These are phyloP conservation scores for Exobasidium rhododendri DNA, from an alignment of 1,284 basidiomycete species.

Conservation along the genomic window DNA sequence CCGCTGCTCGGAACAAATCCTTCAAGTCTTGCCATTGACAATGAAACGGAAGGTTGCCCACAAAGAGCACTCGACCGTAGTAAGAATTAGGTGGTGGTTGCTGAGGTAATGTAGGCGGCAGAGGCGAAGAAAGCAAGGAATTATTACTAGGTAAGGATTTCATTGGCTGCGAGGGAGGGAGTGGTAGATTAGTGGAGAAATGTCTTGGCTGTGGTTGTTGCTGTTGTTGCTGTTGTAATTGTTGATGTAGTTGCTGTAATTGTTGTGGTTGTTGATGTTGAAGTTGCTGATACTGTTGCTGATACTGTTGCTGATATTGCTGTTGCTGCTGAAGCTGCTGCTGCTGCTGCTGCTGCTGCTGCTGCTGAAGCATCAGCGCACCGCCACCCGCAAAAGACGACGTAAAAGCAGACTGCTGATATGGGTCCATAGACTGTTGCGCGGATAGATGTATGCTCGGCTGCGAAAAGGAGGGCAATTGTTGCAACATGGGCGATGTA, in stretches of 20 bases:
- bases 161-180: too few species aligned
- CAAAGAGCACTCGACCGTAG: conserved; percentile 50
- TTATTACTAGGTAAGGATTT: too few species aligned
- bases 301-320: background rate
- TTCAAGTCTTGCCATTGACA: conserved; percentile 55
- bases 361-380: conserved; percentile 7
- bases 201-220: background rate
- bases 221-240: background rate
- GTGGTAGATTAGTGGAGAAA: background rate
- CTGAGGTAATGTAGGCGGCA: background rate
- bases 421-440: background rate
- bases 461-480: background rate
- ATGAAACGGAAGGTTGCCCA: conserved; percentile 53
- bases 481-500: background rate
- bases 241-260: background rate
- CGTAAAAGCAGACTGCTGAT: background rate
- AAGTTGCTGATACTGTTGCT: conserved; percentile 3
- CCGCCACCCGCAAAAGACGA: conserved; percentile 12
- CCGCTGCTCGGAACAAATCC: conserved; percentile 48
- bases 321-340: background rate
- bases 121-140: too few species aligned
- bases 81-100: conserved; percentile 24
- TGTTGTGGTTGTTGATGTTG: conserved; percentile 3
- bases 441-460: background rate
- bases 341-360: background rate